Percentiles rank a stretch among this genome's conserved stretches.
Conservation (phyloP, 345 rosid species). For the Gossypium bickii region DNA sequence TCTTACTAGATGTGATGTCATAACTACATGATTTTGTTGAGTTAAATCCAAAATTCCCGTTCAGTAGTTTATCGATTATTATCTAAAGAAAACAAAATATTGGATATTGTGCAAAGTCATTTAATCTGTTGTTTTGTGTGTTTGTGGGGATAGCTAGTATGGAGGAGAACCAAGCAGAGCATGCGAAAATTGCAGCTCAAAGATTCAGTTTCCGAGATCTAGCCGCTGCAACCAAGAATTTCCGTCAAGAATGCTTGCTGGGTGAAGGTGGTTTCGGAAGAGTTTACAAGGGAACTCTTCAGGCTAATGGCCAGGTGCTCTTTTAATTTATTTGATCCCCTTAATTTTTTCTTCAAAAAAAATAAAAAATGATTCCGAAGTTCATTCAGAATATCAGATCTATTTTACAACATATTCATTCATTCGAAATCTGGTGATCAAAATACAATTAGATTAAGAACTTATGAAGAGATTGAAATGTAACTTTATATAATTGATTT, state of each 20-base stretch:
- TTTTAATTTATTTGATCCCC: too few species aligned
- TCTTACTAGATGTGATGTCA: background rate
- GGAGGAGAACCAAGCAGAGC: constrained; percentile 11
- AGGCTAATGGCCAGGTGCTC: background rate
- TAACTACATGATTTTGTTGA: background rate
- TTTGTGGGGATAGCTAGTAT: background rate
- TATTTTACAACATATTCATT: background rate
- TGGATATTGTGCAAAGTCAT: background rate
- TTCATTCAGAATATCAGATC: background rate
- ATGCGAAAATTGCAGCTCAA: constrained; percentile 23
- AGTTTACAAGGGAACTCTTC: constrained; percentile 4
- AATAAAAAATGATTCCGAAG: too few species aligned
- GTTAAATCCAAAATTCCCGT: background rate
- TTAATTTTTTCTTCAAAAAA: too few species aligned
- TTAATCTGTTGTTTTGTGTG: background rate
- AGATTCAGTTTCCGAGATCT: constrained; percentile 58
- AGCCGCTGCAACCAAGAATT: constrained; percentile 72
- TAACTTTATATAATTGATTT: background rate
- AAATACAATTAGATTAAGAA: background rate
- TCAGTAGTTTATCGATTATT: background rate
- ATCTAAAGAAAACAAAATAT: too few species aligned
- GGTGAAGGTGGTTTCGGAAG: constrained; percentile 2
- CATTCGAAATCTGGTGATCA: background rate
- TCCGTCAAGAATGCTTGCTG: constrained; percentile 62
- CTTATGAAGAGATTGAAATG: background rate